Evolutionary conservation across 1,139 yeast species (phyloP).

Genomic region (Nakaseomyces delphensis): DNA sequence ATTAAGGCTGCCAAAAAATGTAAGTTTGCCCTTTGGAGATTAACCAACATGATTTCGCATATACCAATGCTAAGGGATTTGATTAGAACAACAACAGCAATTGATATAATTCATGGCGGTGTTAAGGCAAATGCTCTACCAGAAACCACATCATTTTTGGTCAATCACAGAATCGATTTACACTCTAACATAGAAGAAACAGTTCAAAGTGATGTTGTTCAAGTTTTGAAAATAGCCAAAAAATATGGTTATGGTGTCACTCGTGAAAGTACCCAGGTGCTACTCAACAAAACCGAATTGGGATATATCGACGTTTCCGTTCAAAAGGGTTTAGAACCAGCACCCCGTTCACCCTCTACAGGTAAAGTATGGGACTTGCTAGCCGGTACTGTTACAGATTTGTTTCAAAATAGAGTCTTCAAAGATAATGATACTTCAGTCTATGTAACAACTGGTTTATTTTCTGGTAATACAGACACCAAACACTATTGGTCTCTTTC

Average conservation of each 20-base stretch:
- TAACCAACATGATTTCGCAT: constrained; percentile 26
- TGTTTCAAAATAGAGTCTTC: constrained; percentile 36
- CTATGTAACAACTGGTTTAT: constrained; percentile 49
- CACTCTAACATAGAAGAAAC: constrained; percentile 42
- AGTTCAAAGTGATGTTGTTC: constrained; percentile 34
- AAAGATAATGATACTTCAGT: constrained; percentile 34
- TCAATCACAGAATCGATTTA: constrained; percentile 49
- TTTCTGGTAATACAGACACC: constrained; percentile 84
- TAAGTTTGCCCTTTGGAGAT: constrained; percentile 13
- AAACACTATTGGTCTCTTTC: constrained; percentile 67
- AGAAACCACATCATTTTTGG: constrained; percentile 46
- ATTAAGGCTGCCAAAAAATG: constrained; percentile 21
- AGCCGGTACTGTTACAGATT: constrained; percentile 47
- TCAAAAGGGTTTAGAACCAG: constrained; percentile 39
- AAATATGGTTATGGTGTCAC: constrained; percentile 41
- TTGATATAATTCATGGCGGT: constrained; percentile 53
- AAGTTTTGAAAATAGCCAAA: constrained; percentile 38
- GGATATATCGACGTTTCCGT: constrained; percentile 37
- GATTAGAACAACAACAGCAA: constrained; percentile 52
- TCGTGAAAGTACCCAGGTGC: constrained; percentile 20
- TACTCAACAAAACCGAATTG: constrained; percentile 21
- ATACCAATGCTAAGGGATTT: constrained; percentile 33
- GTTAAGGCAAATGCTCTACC: constrained; percentile 66
- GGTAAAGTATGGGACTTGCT: constrained; percentile 43
- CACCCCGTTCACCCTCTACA: constrained; percentile 45